Base-by-base conservation (phyloP, 306 rosid genomes). In the Malus asiatica region DNA sequence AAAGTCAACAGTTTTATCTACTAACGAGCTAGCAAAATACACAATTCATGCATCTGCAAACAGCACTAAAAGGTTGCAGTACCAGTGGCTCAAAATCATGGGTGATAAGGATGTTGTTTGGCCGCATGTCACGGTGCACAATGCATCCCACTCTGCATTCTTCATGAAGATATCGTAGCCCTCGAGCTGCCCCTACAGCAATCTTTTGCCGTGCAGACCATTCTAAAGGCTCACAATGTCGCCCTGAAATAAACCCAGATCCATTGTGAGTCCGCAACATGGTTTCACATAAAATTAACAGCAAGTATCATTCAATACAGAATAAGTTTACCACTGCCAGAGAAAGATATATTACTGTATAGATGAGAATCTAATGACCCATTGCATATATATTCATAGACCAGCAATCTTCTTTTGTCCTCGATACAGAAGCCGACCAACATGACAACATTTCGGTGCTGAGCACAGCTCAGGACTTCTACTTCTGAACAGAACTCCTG, bases 41-140 rank as follows among this genome's bases (percentile, higher is more conserved):
- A 52, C 38, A 80, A 65, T 46, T 70, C 33, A 81, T 62, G 74
- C 74, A 66, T 68, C 71, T 29, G 15, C 27, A 74, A 6, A 65
- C 55, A 55, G 66, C 62, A 55, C 53, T 72, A 59, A 25, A 23
- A 44, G 42, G 48, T 48, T 66, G 63, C 38, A 69, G 35, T 87
- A 95, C 99, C 92, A 95, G 83, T 68, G 99, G 98, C 65, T 95
- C 97, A 89, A 95, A 95, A 87, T 95, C 99, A 92, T 95, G 99
- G 65, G 99, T 95, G 74, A 95, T 89, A 51, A 95, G 99, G 77
- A 95, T 95, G 92, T 95, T 95, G 87, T 95, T 95, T 42, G 99
- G 99, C 79, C 99, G 86, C 99, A 95, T 92, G 81, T 95, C 99
- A 72, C 98, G 97, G 84, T 95, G 99, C 81, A 95, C 96, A 74